A percentile compares a stretch with the other conserved stretches of the same genome.
phyloP scores from a whole-genome alignment of 2,329 filamentous ascomycete species.

The Xylariaceae sp. region DNA sequence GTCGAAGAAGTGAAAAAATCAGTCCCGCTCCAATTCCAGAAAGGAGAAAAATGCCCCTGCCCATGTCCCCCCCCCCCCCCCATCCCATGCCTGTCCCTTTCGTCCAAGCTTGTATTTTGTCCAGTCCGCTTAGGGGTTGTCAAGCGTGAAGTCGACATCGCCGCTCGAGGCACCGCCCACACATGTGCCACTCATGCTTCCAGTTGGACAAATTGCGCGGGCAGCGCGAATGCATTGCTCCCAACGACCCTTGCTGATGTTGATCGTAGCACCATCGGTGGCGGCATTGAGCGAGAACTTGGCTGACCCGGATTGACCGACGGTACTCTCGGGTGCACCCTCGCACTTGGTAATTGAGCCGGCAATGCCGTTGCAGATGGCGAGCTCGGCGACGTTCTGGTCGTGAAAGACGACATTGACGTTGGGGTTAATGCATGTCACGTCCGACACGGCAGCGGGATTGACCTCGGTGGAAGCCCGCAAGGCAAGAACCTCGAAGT shows the following conservation, averaged over 20 bases:
- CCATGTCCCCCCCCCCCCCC: not conserved
- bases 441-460: conserved; percentile 35
- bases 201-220: conserved; percentile 44
- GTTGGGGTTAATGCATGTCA: conserved; percentile 36
- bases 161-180: conserved; percentile 43
- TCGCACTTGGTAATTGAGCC: conserved; percentile 41
- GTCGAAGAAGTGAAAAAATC: conserved; percentile 6
- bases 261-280: conserved; percentile 42
- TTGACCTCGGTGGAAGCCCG: conserved; percentile 35
- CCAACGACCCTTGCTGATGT: conserved; percentile 49
- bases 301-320: conserved; percentile 42
- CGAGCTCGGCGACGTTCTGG: conserved; percentile 42
- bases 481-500: conserved; percentile 40
- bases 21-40: conserved; percentile 11
- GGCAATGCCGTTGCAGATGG: conserved; percentile 49
- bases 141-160: conserved; percentile 40
- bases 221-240: conserved; percentile 51
- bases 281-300: conserved; percentile 42
- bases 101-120: not conserved
- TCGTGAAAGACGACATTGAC: conserved; percentile 44
- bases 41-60: conserved; percentile 4
- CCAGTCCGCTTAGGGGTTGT: conserved; percentile 1
- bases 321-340: conserved; percentile 39
- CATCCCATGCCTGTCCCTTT: not conserved
- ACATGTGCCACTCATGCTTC: conserved; percentile 43